Evolutionary conservation across 1,284 basidiomycete genomes (phyloP).

Genomic region (Heimioporus retisporus): DNA sequence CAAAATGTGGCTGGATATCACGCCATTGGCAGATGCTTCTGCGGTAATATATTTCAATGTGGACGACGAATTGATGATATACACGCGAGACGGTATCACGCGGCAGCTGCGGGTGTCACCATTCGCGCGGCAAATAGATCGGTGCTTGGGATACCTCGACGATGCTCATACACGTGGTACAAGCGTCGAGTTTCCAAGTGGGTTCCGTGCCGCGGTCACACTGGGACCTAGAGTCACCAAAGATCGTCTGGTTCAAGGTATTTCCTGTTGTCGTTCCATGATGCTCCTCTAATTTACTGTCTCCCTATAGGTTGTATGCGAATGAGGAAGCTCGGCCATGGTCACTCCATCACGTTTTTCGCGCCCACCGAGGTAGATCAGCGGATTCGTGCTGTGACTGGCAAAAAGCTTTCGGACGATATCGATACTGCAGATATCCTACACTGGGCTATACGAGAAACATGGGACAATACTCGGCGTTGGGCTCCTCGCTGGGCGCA

Average conservation of each 20-base stretch:
- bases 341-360: slow-evolving; percentile 32
- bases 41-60: slow-evolving; percentile 59
- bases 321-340: background rate
- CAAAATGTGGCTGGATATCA: slow-evolving; percentile 49
- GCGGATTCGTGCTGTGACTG: slow-evolving; percentile 44
- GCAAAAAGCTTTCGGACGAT: slow-evolving; percentile 5
- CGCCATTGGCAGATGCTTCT: slow-evolving; percentile 32
- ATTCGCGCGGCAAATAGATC: slow-evolving; percentile 49
- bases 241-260: background rate
- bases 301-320: background rate
- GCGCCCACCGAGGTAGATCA: slow-evolving; percentile 56
- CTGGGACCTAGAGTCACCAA: background rate
- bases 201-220: slow-evolving; percentile 51
- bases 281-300: background rate
- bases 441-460: slow-evolving; percentile 55
- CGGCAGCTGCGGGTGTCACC: slow-evolving; percentile 54
- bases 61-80: slow-evolving; percentile 51
- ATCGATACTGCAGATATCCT: slow-evolving; percentile 49
- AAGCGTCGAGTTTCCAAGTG: slow-evolving; percentile 57
- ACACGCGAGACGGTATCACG: slow-evolving; percentile 47
- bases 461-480: slow-evolving; percentile 34
- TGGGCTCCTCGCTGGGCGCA: slow-evolving; percentile 54
- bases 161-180: slow-evolving; percentile 67
- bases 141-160: slow-evolving; percentile 61
- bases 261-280: background rate